Evolutionary conservation across 768 basidiomycete species (phyloP).

Genomic region (Rhodotorula sphaerocarpa): DNA sequence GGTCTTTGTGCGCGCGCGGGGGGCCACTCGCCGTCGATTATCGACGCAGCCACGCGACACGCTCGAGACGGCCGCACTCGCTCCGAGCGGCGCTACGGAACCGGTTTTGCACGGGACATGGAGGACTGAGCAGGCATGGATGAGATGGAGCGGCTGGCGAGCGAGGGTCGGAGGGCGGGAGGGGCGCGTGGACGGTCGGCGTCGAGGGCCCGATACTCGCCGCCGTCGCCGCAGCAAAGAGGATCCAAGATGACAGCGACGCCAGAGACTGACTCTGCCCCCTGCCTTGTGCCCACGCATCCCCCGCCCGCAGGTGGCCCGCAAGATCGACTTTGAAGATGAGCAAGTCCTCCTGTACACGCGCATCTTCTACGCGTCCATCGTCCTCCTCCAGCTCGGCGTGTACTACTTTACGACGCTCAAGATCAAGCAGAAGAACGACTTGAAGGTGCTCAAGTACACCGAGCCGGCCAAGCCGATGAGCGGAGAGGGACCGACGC

Average conservation of each 20-base stretch:
- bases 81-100: no score
- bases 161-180: no score
- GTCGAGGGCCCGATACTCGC: not conserved
- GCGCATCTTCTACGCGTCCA: slow-evolving; percentile 68
- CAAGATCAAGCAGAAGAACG: slow-evolving; percentile 88
- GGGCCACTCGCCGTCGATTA: no score
- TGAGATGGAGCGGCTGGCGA: no score
- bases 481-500: slow-evolving; percentile 38
- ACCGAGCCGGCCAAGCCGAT: slow-evolving; percentile 70
- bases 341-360: slow-evolving; percentile 71
- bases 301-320: slow-evolving; percentile 57
- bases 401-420: slow-evolving; percentile 72
- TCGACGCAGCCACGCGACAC: not conserved
- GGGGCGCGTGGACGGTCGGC: no score
- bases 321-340: slow-evolving; percentile 83
- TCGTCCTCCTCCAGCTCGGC: slow-evolving; percentile 63
- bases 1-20: no score
- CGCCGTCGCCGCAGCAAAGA: not conserved
- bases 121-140: no score
- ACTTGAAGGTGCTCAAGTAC: slow-evolving; percentile 91
- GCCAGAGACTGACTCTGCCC: no score
- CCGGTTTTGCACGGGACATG: no score
- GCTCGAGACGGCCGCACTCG: not conserved
- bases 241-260: not conserved
- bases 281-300: not conserved